phyloP scores from a whole-genome alignment of 257 asterid species.

The Leptodermis oblonga region DNA sequence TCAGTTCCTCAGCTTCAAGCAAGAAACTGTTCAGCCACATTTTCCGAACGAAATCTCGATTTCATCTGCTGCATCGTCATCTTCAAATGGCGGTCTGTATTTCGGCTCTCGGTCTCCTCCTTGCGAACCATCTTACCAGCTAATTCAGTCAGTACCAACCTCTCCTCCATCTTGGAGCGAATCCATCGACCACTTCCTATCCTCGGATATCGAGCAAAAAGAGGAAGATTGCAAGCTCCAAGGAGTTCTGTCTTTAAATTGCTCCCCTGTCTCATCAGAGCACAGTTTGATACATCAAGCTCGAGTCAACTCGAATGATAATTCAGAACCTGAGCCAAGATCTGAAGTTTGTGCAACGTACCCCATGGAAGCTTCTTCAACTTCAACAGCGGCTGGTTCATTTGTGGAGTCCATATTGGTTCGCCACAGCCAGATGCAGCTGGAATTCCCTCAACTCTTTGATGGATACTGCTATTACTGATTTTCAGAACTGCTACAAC shows the following conservation, averaged over 20 bases:
- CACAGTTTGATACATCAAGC: constrained; percentile 1
- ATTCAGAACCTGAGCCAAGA: neutral
- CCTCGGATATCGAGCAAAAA: constrained; percentile 16
- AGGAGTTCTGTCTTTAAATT: constrained; percentile 15
- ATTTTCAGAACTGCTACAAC: neutral
- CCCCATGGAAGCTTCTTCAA: constrained; percentile 19
- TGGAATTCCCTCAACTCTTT: constrained; percentile 56
- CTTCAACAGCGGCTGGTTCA: constrained; percentile 40
- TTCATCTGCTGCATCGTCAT: constrained; percentile 37
- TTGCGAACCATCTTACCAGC: constrained; percentile 30
- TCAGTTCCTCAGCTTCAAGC: constrained; percentile 22
- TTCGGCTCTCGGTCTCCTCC: constrained; percentile 34
- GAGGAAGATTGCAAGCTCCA: constrained; percentile 20
- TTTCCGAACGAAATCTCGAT: constrained; percentile 34
- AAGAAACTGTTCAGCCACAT: constrained; percentile 31
- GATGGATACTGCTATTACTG: constrained; percentile 47
- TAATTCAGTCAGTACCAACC: constrained; percentile 24
- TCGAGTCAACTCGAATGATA: neutral
- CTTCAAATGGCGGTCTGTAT: constrained; percentile 31
- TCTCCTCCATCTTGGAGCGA: constrained; percentile 43
- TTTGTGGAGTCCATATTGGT: constrained; percentile 81
- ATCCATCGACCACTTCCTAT: constrained; percentile 25
- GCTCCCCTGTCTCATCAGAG: constrained; percentile 12
- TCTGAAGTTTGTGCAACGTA: constrained; percentile 10
- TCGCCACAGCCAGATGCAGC: constrained; percentile 59